phyloP scores from a whole-genome alignment of 495 filamentous ascomycete genomes.

The Penicillium silybi region DNA sequence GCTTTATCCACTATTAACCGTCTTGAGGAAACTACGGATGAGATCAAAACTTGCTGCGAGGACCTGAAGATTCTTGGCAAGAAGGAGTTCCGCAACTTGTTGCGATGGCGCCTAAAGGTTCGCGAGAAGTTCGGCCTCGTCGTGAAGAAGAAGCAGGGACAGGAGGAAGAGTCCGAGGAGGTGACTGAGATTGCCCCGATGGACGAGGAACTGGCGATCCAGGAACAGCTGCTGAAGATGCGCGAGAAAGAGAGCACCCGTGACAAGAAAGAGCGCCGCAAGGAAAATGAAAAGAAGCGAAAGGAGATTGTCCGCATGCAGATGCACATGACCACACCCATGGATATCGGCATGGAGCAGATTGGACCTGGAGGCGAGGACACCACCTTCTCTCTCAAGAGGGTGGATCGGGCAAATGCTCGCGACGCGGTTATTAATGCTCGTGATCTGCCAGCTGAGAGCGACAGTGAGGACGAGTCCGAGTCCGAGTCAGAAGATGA shows the following conservation, averaged over 20 bases:
- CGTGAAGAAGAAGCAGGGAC: slow-evolving; percentile 56
- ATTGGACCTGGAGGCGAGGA: slow-evolving; percentile 70
- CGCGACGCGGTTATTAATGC: slow-evolving; percentile 69
- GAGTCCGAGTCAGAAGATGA: slow-evolving; percentile 57
- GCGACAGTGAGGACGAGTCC: slow-evolving; percentile 55
- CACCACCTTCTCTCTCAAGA: slow-evolving; percentile 77
- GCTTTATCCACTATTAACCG: slow-evolving; percentile 81
- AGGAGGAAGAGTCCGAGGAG: slow-evolving; percentile 59
- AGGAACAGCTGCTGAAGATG: slow-evolving; percentile 77
- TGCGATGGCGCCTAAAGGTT: slow-evolving; percentile 87
- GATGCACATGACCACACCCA: slow-evolving; percentile 92
- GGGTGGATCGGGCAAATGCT: slow-evolving; percentile 69
- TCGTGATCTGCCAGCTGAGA: slow-evolving; percentile 60
- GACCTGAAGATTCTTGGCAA: slow-evolving; percentile 90
- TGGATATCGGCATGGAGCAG: slow-evolving; percentile 94
- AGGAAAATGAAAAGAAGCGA: slow-evolving; percentile 84
- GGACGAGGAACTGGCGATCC: slow-evolving; percentile 89
- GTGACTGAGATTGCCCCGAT: slow-evolving; percentile 78
- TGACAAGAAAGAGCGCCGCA: slow-evolving; percentile 75
- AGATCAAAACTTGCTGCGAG: slow-evolving; percentile 77
- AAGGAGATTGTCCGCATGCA: slow-evolving; percentile 92
- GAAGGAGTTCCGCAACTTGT: slow-evolving; percentile 89
- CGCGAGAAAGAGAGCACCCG: slow-evolving; percentile 69
- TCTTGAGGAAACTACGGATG: slow-evolving; percentile 87
- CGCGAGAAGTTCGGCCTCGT: slow-evolving; percentile 88